Conservation (phyloP, 257 asterid species). For the Solanum rostratum region DNA sequence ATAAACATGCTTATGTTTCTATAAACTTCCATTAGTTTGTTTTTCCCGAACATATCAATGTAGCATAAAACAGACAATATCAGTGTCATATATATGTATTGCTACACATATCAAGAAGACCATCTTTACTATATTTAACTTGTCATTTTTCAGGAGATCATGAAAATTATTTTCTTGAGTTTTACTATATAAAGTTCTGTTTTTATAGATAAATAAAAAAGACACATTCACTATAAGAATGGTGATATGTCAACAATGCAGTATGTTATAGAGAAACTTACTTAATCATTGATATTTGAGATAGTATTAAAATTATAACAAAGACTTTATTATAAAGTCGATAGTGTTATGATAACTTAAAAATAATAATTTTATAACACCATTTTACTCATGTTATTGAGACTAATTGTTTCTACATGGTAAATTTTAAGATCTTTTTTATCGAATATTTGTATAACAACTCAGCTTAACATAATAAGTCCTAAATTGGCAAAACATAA, state of each 20-base stretch:
- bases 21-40: no score
- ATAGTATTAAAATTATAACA: neutral
- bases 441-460: neutral
- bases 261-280: neutral
- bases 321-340: neutral
- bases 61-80: no score
- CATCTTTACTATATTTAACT: no score
- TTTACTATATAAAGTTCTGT: no score
- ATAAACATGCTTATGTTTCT: neutral
- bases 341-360: neutral
- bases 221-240: neutral
- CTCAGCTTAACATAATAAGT: no score
- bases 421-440: neutral
- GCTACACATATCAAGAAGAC: no score
- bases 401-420: neutral
- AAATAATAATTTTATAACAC: neutral
- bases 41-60: neutral
- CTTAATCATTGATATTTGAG: neutral
- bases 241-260: neutral
- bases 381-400: neutral
- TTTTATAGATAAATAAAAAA: no score
- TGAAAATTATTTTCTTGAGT: no score
- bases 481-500: no score
- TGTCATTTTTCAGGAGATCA: no score
- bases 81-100: no score